Base-by-base conservation (phyloP, 306 rosid species). In the Potentilla sterilis region DNA sequence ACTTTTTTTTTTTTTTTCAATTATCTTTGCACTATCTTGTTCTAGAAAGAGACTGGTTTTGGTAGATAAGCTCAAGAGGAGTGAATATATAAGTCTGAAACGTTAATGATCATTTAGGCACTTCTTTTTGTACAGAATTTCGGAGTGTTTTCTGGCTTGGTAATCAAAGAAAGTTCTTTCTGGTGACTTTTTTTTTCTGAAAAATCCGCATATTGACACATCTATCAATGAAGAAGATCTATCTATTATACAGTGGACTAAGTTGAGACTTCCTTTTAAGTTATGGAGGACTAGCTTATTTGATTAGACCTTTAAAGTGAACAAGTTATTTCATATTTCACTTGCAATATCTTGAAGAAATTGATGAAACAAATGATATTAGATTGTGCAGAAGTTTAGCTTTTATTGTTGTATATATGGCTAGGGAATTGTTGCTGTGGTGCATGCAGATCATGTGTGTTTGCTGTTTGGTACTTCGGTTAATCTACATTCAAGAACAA, bases 151-250 rank as follows among this genome's bases (percentile, higher is more conserved):
- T 19, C 32, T 68, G 69, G 72, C 72, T 58, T 66, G 78, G 12
- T 44, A 28, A 28, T 28, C 59, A 59, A 40, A 32, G 35, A 74
- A 54, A 24, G 65, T 43, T 48, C 24, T 38, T 43, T 57, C 14
- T 9, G 1, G 59, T 32, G 80, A 57, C n/a, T n/a, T n/a, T 28
- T 28, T 58, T 72, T 52, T 42, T 43, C 40, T 37, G 72, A 24
- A 61, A 58, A 81, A 32, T 58, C 40, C 7, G 75, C 51, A 57
- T 41, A 41, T 58, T 24, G 64, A 66, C 81, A 46, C 80, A 72
- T 47, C 15, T 77, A 70, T 76, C 80, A 41, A 47, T 65, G 80
- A 76, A 81, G 41, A 49, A 70, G 43, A 11, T 69, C 67, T 38
- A 24, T 19, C n/a, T 38, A 72, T 78, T 40, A 6, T 42, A 78